Conservation (phyloP, 768 basidiomycete genomes). For the Sporobolomyces phaffii region DNA sequence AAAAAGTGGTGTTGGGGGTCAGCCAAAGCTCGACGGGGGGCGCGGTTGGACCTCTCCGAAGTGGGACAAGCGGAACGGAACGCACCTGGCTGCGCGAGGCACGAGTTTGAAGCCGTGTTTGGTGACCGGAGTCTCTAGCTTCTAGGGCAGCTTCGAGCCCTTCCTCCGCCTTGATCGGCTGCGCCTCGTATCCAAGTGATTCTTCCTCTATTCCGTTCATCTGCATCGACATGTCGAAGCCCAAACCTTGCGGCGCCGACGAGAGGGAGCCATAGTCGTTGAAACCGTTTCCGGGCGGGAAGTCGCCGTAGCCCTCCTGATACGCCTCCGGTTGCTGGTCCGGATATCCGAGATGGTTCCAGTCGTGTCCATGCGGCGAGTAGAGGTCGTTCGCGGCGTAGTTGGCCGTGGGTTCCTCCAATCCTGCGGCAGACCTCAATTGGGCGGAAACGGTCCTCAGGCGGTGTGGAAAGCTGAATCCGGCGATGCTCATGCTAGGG, state of each 20-base stretch:
- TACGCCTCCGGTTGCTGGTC: background rate
- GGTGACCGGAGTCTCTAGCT: background rate
- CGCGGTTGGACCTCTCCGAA: no score
- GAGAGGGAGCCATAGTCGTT: background rate
- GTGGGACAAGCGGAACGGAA: background rate
- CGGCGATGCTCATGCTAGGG: conserved; percentile 16
- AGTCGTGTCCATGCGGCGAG: conserved; percentile 3
- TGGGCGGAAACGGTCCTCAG: conserved; percentile 21
- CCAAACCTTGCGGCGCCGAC: background rate
- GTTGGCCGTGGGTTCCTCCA: background rate
- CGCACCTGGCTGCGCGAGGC: conserved; percentile 20
- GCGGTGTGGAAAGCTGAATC: conserved; percentile 10
- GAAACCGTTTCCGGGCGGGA: conserved; percentile 11
- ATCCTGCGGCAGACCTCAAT: background rate
- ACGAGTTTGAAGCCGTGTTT: conserved; percentile 6
- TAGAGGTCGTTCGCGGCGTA: conserved; percentile 15
- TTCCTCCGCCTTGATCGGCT: background rate
- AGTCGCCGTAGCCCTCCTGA: background rate
- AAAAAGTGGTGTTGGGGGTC: background rate
- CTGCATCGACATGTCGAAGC: conserved; percentile 20
- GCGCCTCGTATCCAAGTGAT: background rate
- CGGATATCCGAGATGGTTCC: conserved; percentile 1
- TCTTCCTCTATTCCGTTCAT: conserved; percentile 22
- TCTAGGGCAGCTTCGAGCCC: background rate
- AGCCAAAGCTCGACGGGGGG: background rate